These are phyloP conservation scores for Eucommia ulmoides DNA, from an alignment of 257 asterid genomes.

Conservation along the genomic window DNA sequence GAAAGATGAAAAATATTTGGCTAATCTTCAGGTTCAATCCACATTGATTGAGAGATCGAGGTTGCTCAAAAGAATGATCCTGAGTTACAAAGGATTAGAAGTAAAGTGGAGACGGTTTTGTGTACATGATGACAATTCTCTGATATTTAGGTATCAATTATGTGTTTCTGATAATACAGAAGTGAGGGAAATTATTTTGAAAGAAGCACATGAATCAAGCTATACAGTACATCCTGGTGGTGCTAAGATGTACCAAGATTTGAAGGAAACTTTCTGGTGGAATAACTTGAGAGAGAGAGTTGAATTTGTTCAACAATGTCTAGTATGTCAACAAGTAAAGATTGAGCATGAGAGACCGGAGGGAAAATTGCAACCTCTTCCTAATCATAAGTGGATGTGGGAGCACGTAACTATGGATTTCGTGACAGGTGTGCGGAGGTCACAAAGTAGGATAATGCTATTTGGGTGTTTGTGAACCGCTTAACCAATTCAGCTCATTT, in stretches of 20 bases:
- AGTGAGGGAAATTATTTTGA: background rate
- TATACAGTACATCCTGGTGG: background rate
- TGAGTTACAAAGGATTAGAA: background rate
- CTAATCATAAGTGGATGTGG: too few species aligned
- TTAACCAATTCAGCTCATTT: too few species aligned
- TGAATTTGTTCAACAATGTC: background rate
- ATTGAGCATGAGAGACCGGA: too few species aligned
- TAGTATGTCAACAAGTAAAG: background rate
- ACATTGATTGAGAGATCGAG: background rate
- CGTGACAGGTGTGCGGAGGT: too few species aligned
- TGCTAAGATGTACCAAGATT: background rate
- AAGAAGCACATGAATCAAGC: background rate
- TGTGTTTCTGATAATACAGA: background rate
- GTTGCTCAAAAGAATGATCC: background rate
- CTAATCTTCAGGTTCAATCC: background rate
- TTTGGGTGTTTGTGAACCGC: too few species aligned
- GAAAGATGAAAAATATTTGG: background rate
- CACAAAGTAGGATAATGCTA: too few species aligned
- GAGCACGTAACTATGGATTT: too few species aligned
- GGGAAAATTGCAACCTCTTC: too few species aligned
- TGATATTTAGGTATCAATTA: too few species aligned
- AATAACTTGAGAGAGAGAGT: background rate
- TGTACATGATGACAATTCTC: background rate
- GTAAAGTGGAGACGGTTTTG: background rate
- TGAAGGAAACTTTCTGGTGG: background rate